phyloP scores from a whole-genome alignment of 768 basidiomycete genomes.

The Cystofilobasidium macerans region DNA sequence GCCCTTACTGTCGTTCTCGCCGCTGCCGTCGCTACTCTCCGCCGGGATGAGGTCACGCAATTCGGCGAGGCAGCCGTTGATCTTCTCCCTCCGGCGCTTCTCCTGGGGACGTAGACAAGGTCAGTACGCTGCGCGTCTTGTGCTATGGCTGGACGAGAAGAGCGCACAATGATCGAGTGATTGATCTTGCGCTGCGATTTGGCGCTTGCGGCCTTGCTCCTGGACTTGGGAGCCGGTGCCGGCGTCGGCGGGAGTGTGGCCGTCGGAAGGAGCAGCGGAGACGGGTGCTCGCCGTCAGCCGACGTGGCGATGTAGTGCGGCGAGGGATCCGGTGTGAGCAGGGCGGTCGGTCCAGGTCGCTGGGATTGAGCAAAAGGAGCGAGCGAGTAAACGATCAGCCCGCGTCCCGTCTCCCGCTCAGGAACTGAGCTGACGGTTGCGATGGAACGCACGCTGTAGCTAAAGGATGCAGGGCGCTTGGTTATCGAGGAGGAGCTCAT shows the following conservation, averaged over 20 bases:
- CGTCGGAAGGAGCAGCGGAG: background rate
- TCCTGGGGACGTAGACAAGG: conserved; percentile 42
- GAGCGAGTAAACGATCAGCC: background rate
- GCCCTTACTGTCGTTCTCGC: conserved; percentile 37
- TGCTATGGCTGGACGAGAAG: background rate
- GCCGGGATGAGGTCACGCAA: conserved; percentile 66
- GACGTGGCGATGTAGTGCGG: background rate
- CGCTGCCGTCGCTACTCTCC: conserved; percentile 32
- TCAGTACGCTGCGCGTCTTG: background rate
- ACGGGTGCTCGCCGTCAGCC: background rate
- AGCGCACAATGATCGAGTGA: conserved; percentile 62
- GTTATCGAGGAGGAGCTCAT: background rate
- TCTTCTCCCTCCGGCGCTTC: conserved; percentile 84
- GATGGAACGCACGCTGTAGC: background rate
- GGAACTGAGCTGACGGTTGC: background rate
- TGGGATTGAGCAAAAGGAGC: background rate
- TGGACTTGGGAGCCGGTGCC: background rate
- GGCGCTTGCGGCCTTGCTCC: background rate
- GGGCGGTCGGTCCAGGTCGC: background rate
- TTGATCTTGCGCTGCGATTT: conserved; percentile 79
- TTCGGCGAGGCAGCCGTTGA: conserved; percentile 76
- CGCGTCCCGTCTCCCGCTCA: background rate
- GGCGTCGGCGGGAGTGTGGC: background rate
- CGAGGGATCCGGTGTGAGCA: background rate
- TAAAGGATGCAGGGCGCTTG: background rate